Conservation (phyloP, 345 rosid genomes). For the Anacardium occidentale region DNA sequence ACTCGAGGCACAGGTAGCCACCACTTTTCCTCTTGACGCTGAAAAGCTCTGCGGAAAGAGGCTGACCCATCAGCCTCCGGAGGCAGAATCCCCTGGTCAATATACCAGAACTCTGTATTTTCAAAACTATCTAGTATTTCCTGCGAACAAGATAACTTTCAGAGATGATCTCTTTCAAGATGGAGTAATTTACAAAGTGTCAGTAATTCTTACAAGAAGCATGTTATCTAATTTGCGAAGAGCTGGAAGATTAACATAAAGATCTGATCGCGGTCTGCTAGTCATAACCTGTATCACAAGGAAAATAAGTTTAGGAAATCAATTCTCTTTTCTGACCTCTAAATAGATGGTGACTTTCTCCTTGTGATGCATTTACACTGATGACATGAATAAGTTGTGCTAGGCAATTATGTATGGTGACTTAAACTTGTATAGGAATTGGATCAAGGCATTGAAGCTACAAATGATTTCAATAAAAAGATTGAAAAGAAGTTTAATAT, state of each 20-base stretch:
- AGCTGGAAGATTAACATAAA: conserved; percentile 87
- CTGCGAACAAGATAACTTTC: conserved; percentile 38
- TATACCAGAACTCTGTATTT: conserved; percentile 85
- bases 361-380: neutral
- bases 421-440: neutral
- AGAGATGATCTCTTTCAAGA: conserved; percentile 15
- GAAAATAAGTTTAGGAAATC: conserved; percentile 3
- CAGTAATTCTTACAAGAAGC: conserved; percentile 71
- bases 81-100: conserved; percentile 85
- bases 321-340: neutral
- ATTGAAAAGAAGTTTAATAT: no score
- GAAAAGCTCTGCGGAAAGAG: conserved; percentile 67
- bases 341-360: neutral
- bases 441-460: conserved; percentile 1
- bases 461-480: neutral
- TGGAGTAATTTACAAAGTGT: conserved; percentile 8
- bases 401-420: neutral
- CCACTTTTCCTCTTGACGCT: conserved; percentile 98
- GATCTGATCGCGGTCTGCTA: conserved; percentile 88
- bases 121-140: conserved; percentile 86
- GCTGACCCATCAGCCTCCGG: conserved; percentile 70
- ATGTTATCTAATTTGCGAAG: conserved; percentile 87
- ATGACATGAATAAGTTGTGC: neutral
- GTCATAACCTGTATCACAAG: conserved; percentile 77
- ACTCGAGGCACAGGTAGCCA: conserved; percentile 97